These are phyloP conservation scores for Schizosaccharomyces osmophilus DNA, from an alignment of 805 yeast species.

Conservation along the genomic window DNA sequence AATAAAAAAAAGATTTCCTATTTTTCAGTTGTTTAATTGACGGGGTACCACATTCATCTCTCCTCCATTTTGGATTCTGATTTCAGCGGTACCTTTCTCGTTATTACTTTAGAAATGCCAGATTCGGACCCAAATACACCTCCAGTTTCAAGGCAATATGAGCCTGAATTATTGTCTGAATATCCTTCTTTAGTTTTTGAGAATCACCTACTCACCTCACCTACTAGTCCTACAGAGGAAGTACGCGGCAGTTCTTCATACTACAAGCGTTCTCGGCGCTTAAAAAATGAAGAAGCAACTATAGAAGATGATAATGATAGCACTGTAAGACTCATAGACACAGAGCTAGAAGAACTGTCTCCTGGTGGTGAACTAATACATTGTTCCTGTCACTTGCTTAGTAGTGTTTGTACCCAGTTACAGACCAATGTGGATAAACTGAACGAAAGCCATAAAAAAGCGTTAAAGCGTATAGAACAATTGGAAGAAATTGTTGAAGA, in stretches of 20 bases:
- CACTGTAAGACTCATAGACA: not conserved
- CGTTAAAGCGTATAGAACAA: not conserved
- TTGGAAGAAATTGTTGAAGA: not conserved
- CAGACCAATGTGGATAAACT: not conserved
- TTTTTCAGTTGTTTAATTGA: too few relatives aligned
- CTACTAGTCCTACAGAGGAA: not conserved
- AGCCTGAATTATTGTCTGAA: not conserved
- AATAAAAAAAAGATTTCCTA: too few relatives aligned
- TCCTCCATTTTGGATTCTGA: not conserved
- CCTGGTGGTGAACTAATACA: not conserved
- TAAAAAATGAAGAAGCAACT: not conserved
- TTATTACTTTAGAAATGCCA: not conserved
- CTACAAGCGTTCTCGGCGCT: not conserved
- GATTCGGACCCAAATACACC: not conserved
- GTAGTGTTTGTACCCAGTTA: not conserved
- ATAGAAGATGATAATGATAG: not conserved
- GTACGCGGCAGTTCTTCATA: not conserved
- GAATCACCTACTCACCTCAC: not conserved
- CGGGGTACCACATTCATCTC: not conserved
- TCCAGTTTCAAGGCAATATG: not conserved
- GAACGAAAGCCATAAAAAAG: not conserved
- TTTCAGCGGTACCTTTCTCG: not conserved
- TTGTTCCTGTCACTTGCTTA: not conserved
- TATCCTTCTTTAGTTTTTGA: not conserved
- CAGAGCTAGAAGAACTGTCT: not conserved